Evolutionary conservation across 306 rosid species (phyloP).

Genomic region (Hylodesmum podocarpum): DNA sequence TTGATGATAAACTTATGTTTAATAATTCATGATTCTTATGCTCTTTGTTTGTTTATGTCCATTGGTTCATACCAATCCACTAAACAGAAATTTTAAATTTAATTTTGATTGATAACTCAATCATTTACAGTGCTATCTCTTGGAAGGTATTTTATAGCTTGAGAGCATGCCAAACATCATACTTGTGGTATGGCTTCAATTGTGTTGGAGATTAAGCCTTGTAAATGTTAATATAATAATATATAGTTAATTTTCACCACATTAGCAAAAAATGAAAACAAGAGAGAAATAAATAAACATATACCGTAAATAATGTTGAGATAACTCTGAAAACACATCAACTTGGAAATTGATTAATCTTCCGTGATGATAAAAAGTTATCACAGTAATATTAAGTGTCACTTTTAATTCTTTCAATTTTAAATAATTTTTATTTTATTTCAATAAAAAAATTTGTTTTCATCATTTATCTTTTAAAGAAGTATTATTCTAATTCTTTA

Average conservation of each 20-base stretch:
- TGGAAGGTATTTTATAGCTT: neutral
- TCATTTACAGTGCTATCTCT: neutral
- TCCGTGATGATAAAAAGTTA: too few relatives aligned
- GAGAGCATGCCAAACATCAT: neutral
- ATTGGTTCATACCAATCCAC: slow-evolving; percentile 32
- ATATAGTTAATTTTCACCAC: neutral
- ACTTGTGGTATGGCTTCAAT: neutral
- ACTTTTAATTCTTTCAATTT: too few relatives aligned
- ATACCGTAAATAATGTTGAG: neutral
- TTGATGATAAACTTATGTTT: neutral
- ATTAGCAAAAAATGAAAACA: neutral
- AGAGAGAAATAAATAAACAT: neutral
- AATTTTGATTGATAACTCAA: slow-evolving; percentile 27
- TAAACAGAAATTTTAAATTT: slow-evolving; percentile 2
- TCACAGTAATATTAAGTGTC: too few relatives aligned
- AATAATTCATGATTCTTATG: slow-evolving; percentile 22
- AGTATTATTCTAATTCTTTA: too few relatives aligned
- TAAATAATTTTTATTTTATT: too few relatives aligned
- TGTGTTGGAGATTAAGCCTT: neutral
- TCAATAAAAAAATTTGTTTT: too few relatives aligned
- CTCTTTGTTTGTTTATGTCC: slow-evolving; percentile 27
- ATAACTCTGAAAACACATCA: neutral
- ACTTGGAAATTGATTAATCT: too few relatives aligned
- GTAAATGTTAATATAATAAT: neutral
- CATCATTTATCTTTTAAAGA: too few relatives aligned